Evolutionary conservation across 2,329 filamentous ascomycete species (phyloP), one percentile per base, ranked within the genome.

Genomic region (Metarhizium guizhouense): DNA sequence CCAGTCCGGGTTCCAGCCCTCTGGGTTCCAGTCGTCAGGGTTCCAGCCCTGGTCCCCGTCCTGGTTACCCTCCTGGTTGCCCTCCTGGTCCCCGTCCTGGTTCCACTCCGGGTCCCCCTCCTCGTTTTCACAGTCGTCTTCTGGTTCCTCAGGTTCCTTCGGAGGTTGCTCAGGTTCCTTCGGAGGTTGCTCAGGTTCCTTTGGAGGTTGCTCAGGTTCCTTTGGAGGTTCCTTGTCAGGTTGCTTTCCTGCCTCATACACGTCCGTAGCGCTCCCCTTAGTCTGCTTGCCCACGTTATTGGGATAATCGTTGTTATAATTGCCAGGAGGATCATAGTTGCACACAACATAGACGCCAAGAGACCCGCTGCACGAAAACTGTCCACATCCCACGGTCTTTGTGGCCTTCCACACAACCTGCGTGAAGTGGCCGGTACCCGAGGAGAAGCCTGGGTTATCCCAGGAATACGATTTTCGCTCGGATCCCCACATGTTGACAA

Each of bases 321-420:
- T 60, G 6, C 60, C 60, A 16, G 25, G 16, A 13, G 43, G 52
- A 8, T 45, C 25, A 40, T 61, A 62, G 47, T 57, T 48, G 56
- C 60, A 61, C n/a, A 59, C 59, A 18, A 62, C 18, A 38, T 57
- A 54, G 47, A 45, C 49, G 20, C 50, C 59, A 25, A 25, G 8
- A n/a, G n/a, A n/a, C 32, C 53, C 53, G 4, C 8, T n/a, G 53
- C 61, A 63, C 43, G 38, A 5, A 18, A 54, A 53, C 51, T 55
- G 54, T 16, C 13, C 58, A 52, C 67, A 69, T n/a, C 67, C 67
- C 40, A 68, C 59, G 11, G 51, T 57, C 47, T 53, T 60, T 29
- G 64, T 63, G 51, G 43, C 57, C 56, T 62, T 64, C 67, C 67
- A 69, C 55, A 69, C 64, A 48, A 69, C 47, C 62, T 68, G 66